phyloP scores from a whole-genome alignment of 106 monocot genomes.

The Allium fistulosum region DNA sequence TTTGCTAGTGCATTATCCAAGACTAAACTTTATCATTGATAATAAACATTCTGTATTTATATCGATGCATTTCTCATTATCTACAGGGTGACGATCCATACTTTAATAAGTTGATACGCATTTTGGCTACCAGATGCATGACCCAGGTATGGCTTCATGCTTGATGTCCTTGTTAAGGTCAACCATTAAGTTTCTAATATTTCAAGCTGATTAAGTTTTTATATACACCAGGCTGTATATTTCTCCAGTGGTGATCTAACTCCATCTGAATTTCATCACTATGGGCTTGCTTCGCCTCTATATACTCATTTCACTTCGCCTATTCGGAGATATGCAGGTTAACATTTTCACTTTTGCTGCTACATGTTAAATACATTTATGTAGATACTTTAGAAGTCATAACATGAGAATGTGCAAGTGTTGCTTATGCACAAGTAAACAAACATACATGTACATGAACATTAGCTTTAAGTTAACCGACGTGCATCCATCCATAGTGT shows the following conservation, averaged over 20 bases:
- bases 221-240: slow-evolving; percentile 68
- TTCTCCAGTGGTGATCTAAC: slow-evolving; percentile 93
- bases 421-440: too few species aligned
- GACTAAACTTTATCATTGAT: too few species aligned
- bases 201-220: slow-evolving; percentile 1
- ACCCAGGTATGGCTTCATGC: slow-evolving; percentile 51
- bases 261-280: slow-evolving; percentile 72
- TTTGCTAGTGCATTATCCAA: too few species aligned
- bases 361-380: background rate
- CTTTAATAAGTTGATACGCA: slow-evolving; percentile 92
- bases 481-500: too few species aligned
- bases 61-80: background rate
- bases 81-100: slow-evolving; percentile 89
- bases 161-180: background rate
- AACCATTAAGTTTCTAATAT: background rate
- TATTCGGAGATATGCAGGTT: slow-evolving; percentile 98
- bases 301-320: slow-evolving; percentile 99
- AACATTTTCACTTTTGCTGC: background rate
- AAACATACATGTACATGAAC: too few species aligned
- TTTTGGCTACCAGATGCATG: slow-evolving; percentile 98
- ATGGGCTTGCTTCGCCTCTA: slow-evolving; percentile 88
- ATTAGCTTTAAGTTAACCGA: too few species aligned
- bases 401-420: too few species aligned
- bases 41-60: too few species aligned
- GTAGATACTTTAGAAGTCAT: too few species aligned